These are phyloP conservation scores for Penicillium glabrum DNA, from an alignment of 2,329 filamentous ascomycete genomes.

Conservation along the genomic window DNA sequence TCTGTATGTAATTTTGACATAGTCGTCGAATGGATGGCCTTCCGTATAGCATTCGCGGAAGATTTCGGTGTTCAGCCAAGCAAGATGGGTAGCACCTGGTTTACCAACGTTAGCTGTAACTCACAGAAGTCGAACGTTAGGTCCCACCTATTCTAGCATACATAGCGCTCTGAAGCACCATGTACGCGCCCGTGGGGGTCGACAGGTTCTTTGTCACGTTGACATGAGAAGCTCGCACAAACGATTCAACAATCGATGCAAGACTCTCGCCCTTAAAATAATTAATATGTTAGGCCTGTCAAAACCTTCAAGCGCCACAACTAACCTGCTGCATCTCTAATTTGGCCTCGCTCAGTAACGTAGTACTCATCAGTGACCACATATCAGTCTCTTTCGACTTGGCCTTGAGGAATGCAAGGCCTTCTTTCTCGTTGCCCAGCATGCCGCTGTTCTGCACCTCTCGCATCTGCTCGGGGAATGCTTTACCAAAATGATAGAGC, in stretches of 20 bases:
- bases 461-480: conserved; percentile 73
- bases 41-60: conserved; percentile 71
- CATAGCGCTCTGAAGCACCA: conserved; percentile 69
- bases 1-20: conserved; percentile 71
- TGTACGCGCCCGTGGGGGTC: conserved; percentile 70
- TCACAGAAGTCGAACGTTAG: background rate
- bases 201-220: conserved; percentile 75
- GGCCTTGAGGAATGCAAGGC: conserved; percentile 75
- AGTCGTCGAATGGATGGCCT: conserved; percentile 71
- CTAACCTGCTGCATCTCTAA: conserved; percentile 72
- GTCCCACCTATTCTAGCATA: conserved; percentile 70
- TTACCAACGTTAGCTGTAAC: background rate
- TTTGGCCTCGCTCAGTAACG: conserved; percentile 82
- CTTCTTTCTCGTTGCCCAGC: conserved; percentile 77
- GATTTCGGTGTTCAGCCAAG: conserved; percentile 63
- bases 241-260: conserved; percentile 67
- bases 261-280: conserved; percentile 54
- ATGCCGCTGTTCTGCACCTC: conserved; percentile 70
- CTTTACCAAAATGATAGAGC: conserved; percentile 91
- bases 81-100: conserved; percentile 54
- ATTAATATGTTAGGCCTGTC: conserved; percentile 16
- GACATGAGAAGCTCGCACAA: conserved; percentile 79
- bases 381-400: conserved; percentile 85
- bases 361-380: conserved; percentile 80
- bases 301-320: background rate